phyloP scores from a whole-genome alignment of 2,329 filamentous ascomycete genomes.

The Colletotrichum australisinense region DNA sequence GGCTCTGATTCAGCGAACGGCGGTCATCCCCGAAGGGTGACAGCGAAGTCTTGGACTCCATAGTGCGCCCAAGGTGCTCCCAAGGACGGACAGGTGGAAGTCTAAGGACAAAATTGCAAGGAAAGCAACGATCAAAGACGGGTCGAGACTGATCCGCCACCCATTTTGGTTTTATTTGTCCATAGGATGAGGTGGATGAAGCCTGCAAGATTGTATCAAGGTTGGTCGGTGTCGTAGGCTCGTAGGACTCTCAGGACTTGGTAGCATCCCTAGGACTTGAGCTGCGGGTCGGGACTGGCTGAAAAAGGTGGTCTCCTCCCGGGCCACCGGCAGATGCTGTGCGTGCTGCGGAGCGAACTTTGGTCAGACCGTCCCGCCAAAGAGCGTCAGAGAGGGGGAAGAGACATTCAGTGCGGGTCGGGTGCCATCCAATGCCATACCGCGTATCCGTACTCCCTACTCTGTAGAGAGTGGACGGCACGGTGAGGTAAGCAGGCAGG shows the following conservation, averaged over 20 bases:
- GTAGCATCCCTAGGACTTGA: constrained; percentile 31
- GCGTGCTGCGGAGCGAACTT: not conserved
- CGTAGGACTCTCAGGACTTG: constrained; percentile 33
- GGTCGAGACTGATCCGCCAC: constrained; percentile 23
- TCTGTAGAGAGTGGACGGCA: not conserved
- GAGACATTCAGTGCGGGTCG: constrained; percentile 3
- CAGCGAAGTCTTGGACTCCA: constrained; percentile 46
- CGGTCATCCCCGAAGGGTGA: constrained; percentile 40
- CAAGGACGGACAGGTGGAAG: not conserved
- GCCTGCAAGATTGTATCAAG: not conserved
- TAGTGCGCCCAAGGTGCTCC: constrained; percentile 25
- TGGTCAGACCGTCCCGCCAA: too few relatives aligned
- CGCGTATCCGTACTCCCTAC: too few relatives aligned
- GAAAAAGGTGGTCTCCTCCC: constrained; percentile 27
- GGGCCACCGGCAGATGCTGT: constrained; percentile 8
- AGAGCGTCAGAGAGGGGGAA: not conserved
- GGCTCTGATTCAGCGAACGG: constrained; percentile 40
- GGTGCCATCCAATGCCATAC: not conserved
- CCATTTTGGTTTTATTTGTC: constrained; percentile 34
- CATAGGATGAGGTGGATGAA: constrained; percentile 17
- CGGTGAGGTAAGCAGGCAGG: constrained; percentile 18
- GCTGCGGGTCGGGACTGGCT: constrained; percentile 29
- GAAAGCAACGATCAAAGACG: constrained; percentile 18
- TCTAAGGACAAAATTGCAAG: not conserved
- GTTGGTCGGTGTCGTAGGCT: constrained; percentile 30